Evolutionary conservation across 1,139 yeast genomes (phyloP).

Genomic region (Insectozyma bohioensis): DNA sequence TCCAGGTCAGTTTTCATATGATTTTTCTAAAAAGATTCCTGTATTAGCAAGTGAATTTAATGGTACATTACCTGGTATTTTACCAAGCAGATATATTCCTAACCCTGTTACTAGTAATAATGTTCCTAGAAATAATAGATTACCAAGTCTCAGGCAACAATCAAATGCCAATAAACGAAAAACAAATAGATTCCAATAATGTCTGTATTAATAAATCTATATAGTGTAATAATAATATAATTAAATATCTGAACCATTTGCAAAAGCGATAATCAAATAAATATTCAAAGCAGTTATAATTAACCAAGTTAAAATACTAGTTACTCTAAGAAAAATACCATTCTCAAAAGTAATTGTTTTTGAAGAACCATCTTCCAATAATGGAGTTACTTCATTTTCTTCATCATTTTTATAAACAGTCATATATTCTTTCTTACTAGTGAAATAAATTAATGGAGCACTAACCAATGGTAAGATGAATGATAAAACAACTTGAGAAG

Average conservation of each 20-base stretch:
- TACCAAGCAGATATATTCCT: slow-evolving; percentile 18
- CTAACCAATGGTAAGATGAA: slow-evolving; percentile 70
- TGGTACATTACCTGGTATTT: slow-evolving; percentile 76
- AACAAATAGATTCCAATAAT: slow-evolving; percentile 17
- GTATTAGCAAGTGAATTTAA: slow-evolving; percentile 70
- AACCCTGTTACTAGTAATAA: neutral
- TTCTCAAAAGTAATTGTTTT: slow-evolving; percentile 57
- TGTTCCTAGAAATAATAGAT: slow-evolving; percentile 17
- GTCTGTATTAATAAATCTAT: slow-evolving; percentile 1
- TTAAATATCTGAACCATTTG: slow-evolving; percentile 66
- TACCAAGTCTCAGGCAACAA: slow-evolving; percentile 44
- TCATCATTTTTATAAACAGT: slow-evolving; percentile 39
- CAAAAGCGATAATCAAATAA: slow-evolving; percentile 67
- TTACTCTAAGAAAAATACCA: slow-evolving; percentile 50
- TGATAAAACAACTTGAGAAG: slow-evolving; percentile 73
- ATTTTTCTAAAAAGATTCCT: slow-evolving; percentile 53
- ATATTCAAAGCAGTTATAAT: slow-evolving; percentile 71
- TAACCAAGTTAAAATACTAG: slow-evolving; percentile 67
- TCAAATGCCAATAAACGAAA: slow-evolving; percentile 31
- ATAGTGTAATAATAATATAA: neutral
- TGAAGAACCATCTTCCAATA: slow-evolving; percentile 9
- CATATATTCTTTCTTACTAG: slow-evolving; percentile 60
- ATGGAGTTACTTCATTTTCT: slow-evolving; percentile 12
- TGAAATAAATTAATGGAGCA: slow-evolving; percentile 74
- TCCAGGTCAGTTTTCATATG: slow-evolving; percentile 31